Evolutionary conservation across 179 eudicot genomes (phyloP), one percentile per base, ranked within the genome.

Genomic region (Beta corolliflora): DNA sequence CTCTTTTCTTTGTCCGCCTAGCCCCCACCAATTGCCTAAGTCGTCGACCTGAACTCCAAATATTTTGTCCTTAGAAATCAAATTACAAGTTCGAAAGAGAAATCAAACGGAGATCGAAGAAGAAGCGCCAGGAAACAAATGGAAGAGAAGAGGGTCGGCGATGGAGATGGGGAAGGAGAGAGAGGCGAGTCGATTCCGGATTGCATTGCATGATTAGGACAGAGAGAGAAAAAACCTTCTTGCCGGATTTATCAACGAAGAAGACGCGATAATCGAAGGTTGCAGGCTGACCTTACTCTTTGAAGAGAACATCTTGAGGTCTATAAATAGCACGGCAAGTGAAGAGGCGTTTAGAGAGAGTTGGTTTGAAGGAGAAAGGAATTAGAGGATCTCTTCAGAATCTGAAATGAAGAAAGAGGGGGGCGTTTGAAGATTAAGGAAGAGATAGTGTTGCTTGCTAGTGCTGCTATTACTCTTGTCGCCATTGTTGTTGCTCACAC

Each of bases 211-310:
- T 10, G 23, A 73, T 18, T 52, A 46, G 54, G 16, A 63, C 60
- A n/a, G n/a, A 45, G 19, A 64, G 23, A 71, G 29, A 25, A 25
- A 8, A 84, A 70, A 84, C 99, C 95, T 92, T 95, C 78, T 90
- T 94, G 81, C 98, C 99, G 50, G 98, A 92, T 60, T 84, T 80
- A 46, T 91, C 94, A 71, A 86, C 77, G 77, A 94, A 90, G 82
- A 95, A 95, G 71, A 94, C 92, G 15, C 99, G 91, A 77, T 92
- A 89, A 80, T 95, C 98, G 0, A 94, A 96, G 84, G 99, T 86
- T 77, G 91, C 91, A 48, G 94, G 92, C 83, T 81, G 87, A 13
- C 97, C 94, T 61, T 92, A 86, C 9, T 89, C 85, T 71, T 88
- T 84, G 9, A 78, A 76, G 48, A 81, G 80, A 55, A 89, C 68